Base-by-base conservation (phyloP, 1,284 basidiomycete genomes). In the Ustilago trichophora region DNA sequence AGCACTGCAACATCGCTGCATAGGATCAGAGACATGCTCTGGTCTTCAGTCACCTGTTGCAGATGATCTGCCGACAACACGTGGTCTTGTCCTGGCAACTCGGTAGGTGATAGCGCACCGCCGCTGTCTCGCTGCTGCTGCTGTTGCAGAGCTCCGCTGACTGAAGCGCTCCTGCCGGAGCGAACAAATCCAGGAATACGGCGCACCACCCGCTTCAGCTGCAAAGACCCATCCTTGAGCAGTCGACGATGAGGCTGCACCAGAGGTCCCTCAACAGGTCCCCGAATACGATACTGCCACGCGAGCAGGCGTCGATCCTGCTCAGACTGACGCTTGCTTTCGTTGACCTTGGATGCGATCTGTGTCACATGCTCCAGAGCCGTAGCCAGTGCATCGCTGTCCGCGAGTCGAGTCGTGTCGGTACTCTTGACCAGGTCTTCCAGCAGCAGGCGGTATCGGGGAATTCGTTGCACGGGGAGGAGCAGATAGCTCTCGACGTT, bases 401-500 rank as follows among this genome's bases (percentile, higher is more conserved):
- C 60, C 4, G 56, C 21, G 10, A 78, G 51, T 21, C 63, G 64
- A 31, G 46, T 16, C 10, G 63, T 49, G 24, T 68, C 60, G 21
- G 77, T 80, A 42, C 73, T 72, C 26, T 63, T 65, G 29, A 73
- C 70, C n/a, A 80, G 64, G 42, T 80, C 75, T 42, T 80, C 78
- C 16, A 80, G 59, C 27, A 98, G 85, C 59, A 99, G 84, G 72
- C 91, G 89, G 84, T 99, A 99, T 18, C 95, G 88, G 12, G 96
- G 96, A 75, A 99, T 91, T 44, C 95, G 88, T 82, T 99, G 95
- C 21, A 99, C 90, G 29, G 95, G 95, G 36, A 98, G 87, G 6
- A 98, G 86, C 25, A 98, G 84, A 81, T 98, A 98, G 9, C 90
- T 91, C 83, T 98, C 94, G 68, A 98, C 83, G 79, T 93, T 97